Base-by-base conservation (phyloP, 352 stramenopile species). In the Peronospora farinosa region DNA sequence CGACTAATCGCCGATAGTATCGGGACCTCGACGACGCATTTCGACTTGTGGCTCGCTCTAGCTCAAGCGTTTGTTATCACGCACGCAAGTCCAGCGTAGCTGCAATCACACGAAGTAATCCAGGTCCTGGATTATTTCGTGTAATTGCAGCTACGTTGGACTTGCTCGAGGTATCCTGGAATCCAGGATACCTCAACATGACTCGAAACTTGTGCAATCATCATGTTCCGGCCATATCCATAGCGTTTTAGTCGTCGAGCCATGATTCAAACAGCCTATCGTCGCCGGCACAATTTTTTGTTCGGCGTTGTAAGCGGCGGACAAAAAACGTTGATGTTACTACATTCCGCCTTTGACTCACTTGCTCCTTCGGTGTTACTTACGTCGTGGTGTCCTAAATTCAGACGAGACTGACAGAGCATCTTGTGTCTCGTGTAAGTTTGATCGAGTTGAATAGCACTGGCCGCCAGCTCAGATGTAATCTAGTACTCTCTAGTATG, bases 81-180 rank as follows among this genome's bases (percentile, higher is more conserved):
- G 59, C 59, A 63, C 59, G 59, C 54, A 60, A 60, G 54, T 43
- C 33, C 35, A 41, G 27, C 21, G 44, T 36, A 41, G 48, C 41
- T 56, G 40, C 59, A 60, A 67, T 51, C 38, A 31, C 36, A 63
- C 59, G 48, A 63, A 53, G 38, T 48, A 51, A 28, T 37, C 40
- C n/a, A n/a, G n/a, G n/a, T n/a, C n/a, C n/a, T n/a, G n/a, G n/a
- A n/a, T n/a, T n/a, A n/a, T n/a, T n/a, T n/a, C n/a, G n/a, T n/a
- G n/a, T n/a, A n/a, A n/a, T n/a, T n/a, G n/a, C n/a, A n/a, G n/a
- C n/a, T n/a, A n/a, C n/a, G n/a, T n/a, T n/a, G n/a, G n/a, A n/a
- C n/a, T n/a, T n/a, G n/a, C n/a, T n/a, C n/a, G n/a, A n/a, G n/a
- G n/a, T n/a, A n/a, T n/a, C n/a, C n/a, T n/a, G n/a, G n/a, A n/a